Conservation (phyloP, 2,329 filamentous ascomycete species). For the Monosporascus sp. region DNA sequence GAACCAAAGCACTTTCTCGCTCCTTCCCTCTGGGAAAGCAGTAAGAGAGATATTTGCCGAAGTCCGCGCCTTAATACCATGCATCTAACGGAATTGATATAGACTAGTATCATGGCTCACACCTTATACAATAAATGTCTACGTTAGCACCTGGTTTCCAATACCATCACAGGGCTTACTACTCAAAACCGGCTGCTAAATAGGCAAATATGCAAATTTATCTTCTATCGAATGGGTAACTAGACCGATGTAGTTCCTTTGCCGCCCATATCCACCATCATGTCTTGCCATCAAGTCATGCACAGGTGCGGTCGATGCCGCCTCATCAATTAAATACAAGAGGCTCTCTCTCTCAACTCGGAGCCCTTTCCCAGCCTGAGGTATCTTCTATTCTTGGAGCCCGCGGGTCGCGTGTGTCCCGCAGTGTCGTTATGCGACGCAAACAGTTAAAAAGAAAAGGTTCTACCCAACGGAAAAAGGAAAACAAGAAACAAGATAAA, state of each 20-base stretch:
- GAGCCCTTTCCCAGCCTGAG: not conserved
- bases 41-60: no score
- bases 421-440: not conserved
- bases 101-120: no score
- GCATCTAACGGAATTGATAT: no score
- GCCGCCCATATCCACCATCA: not conserved
- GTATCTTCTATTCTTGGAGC: not conserved
- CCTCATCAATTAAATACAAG: not conserved
- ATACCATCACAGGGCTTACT: no score
- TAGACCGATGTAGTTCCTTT: not conserved
- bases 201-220: no score
- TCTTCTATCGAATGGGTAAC: no score
- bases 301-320: not conserved
- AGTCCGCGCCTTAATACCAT: no score
- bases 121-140: no score
- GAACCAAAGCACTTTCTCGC: no score
- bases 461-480: conserved; percentile 7
- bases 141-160: no score
- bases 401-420: conserved; percentile 2
- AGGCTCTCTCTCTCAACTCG: not conserved
- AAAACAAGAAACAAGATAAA: conserved; percentile 4
- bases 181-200: no score
- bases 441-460: not conserved
- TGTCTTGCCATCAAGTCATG: not conserved
- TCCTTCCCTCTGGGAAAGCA: no score